Evolutionary conservation across 2,329 filamentous ascomycete genomes (phyloP).

Genomic region (Thielaviopsis ethacetica): DNA sequence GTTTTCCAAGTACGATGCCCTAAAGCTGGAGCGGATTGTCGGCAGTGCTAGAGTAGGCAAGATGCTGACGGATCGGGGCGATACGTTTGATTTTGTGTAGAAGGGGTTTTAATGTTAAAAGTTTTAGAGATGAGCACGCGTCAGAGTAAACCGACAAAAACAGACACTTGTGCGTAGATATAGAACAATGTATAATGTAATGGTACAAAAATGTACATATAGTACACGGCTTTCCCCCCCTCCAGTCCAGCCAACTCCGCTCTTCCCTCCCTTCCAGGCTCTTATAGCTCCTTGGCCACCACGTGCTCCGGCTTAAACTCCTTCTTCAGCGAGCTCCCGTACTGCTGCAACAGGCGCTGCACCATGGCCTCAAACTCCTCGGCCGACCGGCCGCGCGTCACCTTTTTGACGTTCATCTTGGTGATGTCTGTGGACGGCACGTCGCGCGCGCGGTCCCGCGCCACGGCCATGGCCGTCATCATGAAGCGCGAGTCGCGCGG

Average conservation of each 20-base stretch:
- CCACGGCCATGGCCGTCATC: slow-evolving; percentile 75
- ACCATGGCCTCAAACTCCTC: slow-evolving; percentile 52
- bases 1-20: slow-evolving; percentile 78
- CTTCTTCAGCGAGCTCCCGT: slow-evolving; percentile 10
- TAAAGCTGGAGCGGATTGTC: slow-evolving; percentile 78
- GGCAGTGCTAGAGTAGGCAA: slow-evolving; percentile 64
- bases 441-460: slow-evolving; percentile 40
- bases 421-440: slow-evolving; percentile 54
- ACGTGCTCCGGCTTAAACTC: slow-evolving; percentile 13
- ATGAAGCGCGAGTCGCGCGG: slow-evolving; percentile 88
- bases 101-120: not conserved
- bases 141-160: not conserved
- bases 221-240: slow-evolving; percentile 5
- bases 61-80: slow-evolving; percentile 69
- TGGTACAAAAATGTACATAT: slow-evolving; percentile 3
- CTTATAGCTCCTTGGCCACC: slow-evolving; percentile 9
- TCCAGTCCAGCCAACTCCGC: not conserved
- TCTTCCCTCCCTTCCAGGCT: not conserved
- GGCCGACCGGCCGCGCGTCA: slow-evolving; percentile 57
- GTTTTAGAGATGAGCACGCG: not conserved
- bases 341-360: slow-evolving; percentile 23
- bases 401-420: slow-evolving; percentile 63
- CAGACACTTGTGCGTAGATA: not conserved
- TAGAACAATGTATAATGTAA: not conserved
- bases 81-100: slow-evolving; percentile 91